Base-by-base conservation (phyloP, 2,329 filamentous ascomycete species). In the Phialophora expanda region DNA sequence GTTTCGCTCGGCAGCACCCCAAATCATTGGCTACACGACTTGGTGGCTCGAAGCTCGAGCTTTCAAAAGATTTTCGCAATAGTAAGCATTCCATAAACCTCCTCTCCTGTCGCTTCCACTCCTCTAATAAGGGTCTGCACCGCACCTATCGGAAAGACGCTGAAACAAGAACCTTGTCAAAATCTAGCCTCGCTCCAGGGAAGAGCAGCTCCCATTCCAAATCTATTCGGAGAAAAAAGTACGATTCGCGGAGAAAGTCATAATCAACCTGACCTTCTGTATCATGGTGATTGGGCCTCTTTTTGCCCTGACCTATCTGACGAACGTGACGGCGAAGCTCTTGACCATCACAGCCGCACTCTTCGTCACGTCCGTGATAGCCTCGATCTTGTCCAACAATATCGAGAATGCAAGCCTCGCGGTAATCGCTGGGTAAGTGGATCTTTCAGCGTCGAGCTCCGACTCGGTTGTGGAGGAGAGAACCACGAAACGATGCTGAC, bases 231-330 rank as follows among this genome's bases (percentile, higher is more conserved):
- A 48, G 44, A 48, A 48, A 48, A 48, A 48, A 48, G 44, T 48
- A 48, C 44, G 44, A 48, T 48, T 48, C 44, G 44, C 17, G 11
- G 44, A 48, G 44, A 48, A 48, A 9, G 17, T 48, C 44, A 48
- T 48, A n/a, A 48, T 48, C 44, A 48, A 48, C 44, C 44, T 48
- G 44, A 22, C 44, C 17, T 48, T 48, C 17, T 48, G 44, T 22
- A 48, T 48, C 44, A 48, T 48, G 44, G 44, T 48, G 20, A 48
- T 48, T 48, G 44, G 44, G 20, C 44, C 44, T 48, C 44, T 48
- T 48, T 48, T n/a, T 22, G 44, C 17, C 44, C 44, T 48, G 14
- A 48, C 44, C 44, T 48, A 48, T 48, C 44, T 48, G 44, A 48
- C 44, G 44, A 48, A 11, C 17, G 44, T 48, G 44, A 48, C 44